These are phyloP conservation scores for Amanita pseudoporphyria DNA, from an alignment of 768 basidiomycete species.

Conservation along the genomic window DNA sequence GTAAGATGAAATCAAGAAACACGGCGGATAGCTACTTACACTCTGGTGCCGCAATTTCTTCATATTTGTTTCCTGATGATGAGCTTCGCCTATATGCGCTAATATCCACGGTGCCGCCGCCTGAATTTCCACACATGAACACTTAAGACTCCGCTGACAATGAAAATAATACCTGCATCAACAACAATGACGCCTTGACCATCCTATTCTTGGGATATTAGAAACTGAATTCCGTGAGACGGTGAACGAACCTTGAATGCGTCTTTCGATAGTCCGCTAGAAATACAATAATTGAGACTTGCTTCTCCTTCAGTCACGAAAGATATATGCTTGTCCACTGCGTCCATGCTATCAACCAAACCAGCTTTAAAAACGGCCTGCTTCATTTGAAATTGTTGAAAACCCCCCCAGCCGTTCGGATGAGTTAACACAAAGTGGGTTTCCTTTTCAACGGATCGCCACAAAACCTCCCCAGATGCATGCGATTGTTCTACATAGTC, in stretches of 20 bases:
- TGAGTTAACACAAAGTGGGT: constrained; percentile 36
- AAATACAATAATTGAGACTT: constrained; percentile 40
- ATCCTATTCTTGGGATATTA: constrained; percentile 6
- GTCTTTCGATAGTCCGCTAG: constrained; percentile 26
- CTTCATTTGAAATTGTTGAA: constrained; percentile 36
- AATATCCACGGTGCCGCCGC: constrained; percentile 40
- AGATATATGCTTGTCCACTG: constrained; percentile 29
- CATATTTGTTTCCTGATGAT: constrained; percentile 16
- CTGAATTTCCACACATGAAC: neutral
- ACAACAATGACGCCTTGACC: constrained; percentile 30
- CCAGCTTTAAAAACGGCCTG: constrained; percentile 32
- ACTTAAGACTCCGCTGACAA: neutral
- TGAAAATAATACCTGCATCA: constrained; percentile 25
- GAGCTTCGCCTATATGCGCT: constrained; percentile 29
- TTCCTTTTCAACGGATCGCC: constrained; percentile 26
- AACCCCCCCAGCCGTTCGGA: constrained; percentile 42
- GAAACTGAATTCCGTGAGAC: neutral
- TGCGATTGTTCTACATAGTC: constrained; percentile 31
- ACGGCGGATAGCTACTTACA: constrained; percentile 15
- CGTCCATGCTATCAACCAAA: constrained; percentile 24
- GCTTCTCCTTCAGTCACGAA: constrained; percentile 53
- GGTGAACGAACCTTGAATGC: constrained; percentile 16
- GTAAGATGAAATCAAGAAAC: neutral
- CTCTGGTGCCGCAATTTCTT: constrained; percentile 29
- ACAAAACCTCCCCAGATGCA: constrained; percentile 23